Base-by-base conservation (phyloP, 768 basidiomycete species). In the Trametes cinnabarina region DNA sequence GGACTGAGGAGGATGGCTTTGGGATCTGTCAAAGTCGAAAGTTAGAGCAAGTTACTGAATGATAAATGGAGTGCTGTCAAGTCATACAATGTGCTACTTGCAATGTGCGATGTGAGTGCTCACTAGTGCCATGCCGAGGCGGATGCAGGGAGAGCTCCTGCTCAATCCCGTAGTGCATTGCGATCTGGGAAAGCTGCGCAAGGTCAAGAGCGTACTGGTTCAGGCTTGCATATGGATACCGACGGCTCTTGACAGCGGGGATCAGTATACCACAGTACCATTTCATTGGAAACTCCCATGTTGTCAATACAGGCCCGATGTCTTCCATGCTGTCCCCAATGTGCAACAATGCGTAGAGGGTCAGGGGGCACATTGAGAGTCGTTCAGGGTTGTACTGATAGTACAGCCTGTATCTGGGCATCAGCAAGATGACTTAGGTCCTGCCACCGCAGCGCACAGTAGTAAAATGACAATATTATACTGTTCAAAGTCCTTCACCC, bases 401-500 rank as follows among this genome's bases (percentile, higher is more conserved):
- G 32, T 73, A 75, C 34, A 34, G 34, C 34, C 34, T 34, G 34
- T 34, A 7, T 7, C 7, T 34, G 34, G 7, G 34, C n/a, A n/a
- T 34, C 34, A 34, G 14, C 34, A 7, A 7, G 34, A 34, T 34
- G 34, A 34, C n/a, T n/a, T n/a, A n/a, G n/a, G 34, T 34, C 34
- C 34, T 34, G 34, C 8, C 34, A 14, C 7, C 14, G 34, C 34
- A n/a, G n/a, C n/a, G n/a, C n/a, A n/a, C 34, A 34, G 7, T 34
- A 14, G 34, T 14, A 3, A 68, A 25, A 28, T 7, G 2, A 19
- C 28, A 14, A 25, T 9, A 22, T 61, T 71, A 37, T 52, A 77
- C 76, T 49, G 55, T 68, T 80, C 76, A 49, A 73, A 80, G 5
- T 68, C 54, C 30, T 62, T 22, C 2, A 78, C 76, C 77, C 77